Conservation (phyloP, 2,329 filamentous ascomycete species). For the Catunica adiposa region DNA sequence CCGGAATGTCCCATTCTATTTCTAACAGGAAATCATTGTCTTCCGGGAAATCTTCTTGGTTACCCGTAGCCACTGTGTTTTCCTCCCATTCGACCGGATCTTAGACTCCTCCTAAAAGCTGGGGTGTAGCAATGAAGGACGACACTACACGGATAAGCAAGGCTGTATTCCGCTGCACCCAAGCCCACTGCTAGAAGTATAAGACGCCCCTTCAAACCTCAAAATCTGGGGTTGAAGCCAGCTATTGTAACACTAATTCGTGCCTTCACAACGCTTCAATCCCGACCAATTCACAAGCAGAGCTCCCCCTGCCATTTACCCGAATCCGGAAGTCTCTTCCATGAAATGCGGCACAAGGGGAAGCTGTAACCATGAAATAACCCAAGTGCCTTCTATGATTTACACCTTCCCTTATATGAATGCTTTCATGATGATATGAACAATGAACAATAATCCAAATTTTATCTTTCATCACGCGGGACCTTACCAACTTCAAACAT, state of each 20-base stretch:
- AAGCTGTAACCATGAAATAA: neutral
- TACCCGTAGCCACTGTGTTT: neutral
- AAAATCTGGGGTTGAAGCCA: slow-evolving; percentile 10
- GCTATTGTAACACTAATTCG: no score
- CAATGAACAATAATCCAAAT: no score
- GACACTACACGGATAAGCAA: neutral
- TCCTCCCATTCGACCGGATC: slow-evolving; percentile 7
- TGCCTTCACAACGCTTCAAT: neutral
- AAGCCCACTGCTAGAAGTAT: neutral
- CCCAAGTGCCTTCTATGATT: neutral
- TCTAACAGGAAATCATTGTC: neutral
- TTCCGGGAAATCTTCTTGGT: slow-evolving; percentile 11
- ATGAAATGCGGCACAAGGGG: neutral
- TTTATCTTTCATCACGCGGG: no score
- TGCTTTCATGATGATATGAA: no score
- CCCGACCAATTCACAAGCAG: slow-evolving; percentile 13
- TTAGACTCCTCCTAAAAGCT: neutral
- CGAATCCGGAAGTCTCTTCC: slow-evolving; percentile 5
- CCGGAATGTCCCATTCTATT: neutral
- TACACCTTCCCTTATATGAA: no score
- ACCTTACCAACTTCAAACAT: neutral
- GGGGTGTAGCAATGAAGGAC: slow-evolving; percentile 1
- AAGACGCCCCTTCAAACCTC: neutral
- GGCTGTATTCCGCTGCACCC: neutral
- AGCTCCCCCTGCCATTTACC: slow-evolving; percentile 1